These are phyloP conservation scores for Gonium pectorale DNA, from an alignment of 139 green algal species.

Conservation along the genomic window DNA sequence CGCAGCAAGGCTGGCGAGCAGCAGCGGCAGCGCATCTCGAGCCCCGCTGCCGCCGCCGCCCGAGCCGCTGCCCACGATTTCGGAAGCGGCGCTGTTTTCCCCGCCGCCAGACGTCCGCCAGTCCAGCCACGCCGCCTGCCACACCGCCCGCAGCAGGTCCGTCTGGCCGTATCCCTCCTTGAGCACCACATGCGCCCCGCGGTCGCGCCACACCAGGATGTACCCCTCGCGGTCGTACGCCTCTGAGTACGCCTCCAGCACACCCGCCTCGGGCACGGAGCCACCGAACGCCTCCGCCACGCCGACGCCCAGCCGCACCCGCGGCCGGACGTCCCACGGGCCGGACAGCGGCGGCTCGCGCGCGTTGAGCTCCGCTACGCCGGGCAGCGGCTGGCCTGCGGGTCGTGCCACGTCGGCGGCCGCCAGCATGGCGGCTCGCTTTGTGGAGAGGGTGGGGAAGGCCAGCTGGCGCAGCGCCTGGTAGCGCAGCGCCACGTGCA, in stretches of 20 bases:
- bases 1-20: background rate
- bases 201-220: conserved; percentile 67
- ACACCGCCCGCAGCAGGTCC: conserved; percentile 66
- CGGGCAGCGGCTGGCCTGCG: conserved; percentile 41
- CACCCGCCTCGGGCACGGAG: background rate
- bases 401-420: conserved; percentile 37
- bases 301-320: conserved; percentile 52
- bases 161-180: conserved; percentile 43
- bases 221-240: conserved; percentile 69
- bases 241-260: conserved; percentile 44
- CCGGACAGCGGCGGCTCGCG: conserved; percentile 53
- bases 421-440: conserved; percentile 65
- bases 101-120: background rate
- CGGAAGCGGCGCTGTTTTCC: background rate
- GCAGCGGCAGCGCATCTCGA: background rate
- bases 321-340: conserved; percentile 35
- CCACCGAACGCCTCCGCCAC: conserved; percentile 54
- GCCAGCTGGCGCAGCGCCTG: conserved; percentile 61
- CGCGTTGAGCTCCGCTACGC: conserved; percentile 47
- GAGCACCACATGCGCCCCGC: conserved; percentile 67
- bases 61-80: background rate
- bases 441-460: conserved; percentile 77
- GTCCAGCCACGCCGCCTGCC: conserved; percentile 79
- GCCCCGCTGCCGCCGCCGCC: background rate
- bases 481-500: conserved; percentile 78